A percentile compares a stretch with the other conserved stretches of the same genome.
phyloP scores from a whole-genome alignment of 169 alveolate genomes.

The Cytauxzoon felis region DNA sequence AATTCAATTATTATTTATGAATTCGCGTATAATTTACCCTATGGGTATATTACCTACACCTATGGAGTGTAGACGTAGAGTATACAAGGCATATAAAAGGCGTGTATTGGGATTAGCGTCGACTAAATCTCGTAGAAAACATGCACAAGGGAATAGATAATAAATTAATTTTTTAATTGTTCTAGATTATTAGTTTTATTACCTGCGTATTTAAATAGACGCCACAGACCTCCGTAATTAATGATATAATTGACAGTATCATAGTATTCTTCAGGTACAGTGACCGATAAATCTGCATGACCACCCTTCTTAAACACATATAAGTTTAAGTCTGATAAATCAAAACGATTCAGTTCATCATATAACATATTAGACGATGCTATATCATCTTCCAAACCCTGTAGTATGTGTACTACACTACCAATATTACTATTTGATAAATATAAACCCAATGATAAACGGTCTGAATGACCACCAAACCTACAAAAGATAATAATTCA shows the following conservation, averaged over 20 bases:
- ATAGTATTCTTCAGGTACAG: conserved; percentile 17
- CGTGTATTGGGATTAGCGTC: conserved; percentile 71
- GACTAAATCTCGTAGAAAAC: conserved; percentile 74
- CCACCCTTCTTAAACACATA: conserved; percentile 44
- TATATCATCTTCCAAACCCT: conserved; percentile 45
- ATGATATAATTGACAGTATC: conserved; percentile 18
- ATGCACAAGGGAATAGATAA: conserved; percentile 70
- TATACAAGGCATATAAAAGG: conserved; percentile 74
- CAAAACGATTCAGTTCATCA: conserved; percentile 12
- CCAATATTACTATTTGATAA: conserved; percentile 10
- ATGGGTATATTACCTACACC: background rate
- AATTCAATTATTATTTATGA: too few species aligned
- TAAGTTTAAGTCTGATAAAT: background rate
- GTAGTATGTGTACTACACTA: conserved; percentile 35
- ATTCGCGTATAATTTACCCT: background rate
- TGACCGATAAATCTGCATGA: conserved; percentile 31
- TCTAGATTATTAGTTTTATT: conserved; percentile 1
- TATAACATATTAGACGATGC: conserved; percentile 37
- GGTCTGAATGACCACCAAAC: conserved; percentile 27
- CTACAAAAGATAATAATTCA: background rate
- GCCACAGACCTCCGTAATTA: conserved; percentile 19
- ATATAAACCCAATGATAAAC: conserved; percentile 15
- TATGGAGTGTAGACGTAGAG: conserved; percentile 66
- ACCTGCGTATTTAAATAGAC: conserved; percentile 7
- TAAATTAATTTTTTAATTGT: too few species aligned